Evolutionary conservation across 1,284 basidiomycete species (phyloP), one percentile per base, ranked within the genome.

Genomic region (Phellopilus nigrolimitatus): DNA sequence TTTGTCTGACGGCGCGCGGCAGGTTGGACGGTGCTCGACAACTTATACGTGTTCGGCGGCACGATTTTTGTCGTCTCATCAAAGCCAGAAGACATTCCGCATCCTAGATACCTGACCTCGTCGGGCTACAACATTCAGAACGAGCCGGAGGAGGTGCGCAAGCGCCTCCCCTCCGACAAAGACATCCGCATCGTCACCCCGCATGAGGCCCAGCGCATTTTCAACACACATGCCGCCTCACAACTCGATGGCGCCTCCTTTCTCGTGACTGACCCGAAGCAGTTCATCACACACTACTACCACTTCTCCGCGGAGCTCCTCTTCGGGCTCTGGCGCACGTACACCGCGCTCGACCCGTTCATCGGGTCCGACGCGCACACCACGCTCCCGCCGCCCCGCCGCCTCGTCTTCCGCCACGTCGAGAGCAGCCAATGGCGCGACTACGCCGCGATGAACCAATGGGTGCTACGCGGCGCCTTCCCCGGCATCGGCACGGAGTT

Each of bases 251-350:
- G 50, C 13, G 22, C 38, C 5, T 55, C 89, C 82, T 86, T 83
- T 68, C 69, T 92, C 9, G 73, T 84, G 30, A 93, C 92, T 59
- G 91, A 95, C 59, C 82, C 86, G 3, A 77, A 80, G 21, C 91
- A 94, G 74, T 94, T 80, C 65, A 76, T 91, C 55, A 82, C 80
- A 0, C 86, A 90, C 63, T 88, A 88, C 61, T 89, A 88, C 63
- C 85, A 90, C 61, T 93, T 86, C 78, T 82, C 87, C 25, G 91
- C 91, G 4, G 92, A 95, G 64, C 78, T 93, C 13, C 84, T 88
- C 68, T 90, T 91, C 56, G 91, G 91, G 39, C 78, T 93, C 58
- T 94, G 91, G 91, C 77, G 90, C 19, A 83, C 90, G 0, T 94
- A 93, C 63, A 79, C 89, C 28, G 83, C 87, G 1, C 73, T 93